Evolutionary conservation across 1,139 yeast species (phyloP).

Genomic region (Geotrichum restrictum): DNA sequence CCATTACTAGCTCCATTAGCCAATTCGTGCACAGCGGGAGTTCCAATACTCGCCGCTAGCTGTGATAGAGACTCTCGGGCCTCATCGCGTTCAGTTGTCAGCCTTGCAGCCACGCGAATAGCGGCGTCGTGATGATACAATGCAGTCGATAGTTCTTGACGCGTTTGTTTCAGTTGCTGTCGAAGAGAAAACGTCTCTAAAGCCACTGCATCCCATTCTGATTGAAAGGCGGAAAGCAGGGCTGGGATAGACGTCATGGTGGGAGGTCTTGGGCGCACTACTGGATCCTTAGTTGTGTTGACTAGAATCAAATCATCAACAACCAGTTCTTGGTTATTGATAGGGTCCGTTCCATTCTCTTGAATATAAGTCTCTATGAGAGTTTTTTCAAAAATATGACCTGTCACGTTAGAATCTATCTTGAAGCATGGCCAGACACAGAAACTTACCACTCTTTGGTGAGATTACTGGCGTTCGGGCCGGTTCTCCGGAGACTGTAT

Average conservation of each 20-base stretch:
- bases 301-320: constrained; percentile 58
- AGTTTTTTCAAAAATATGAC: constrained; percentile 61
- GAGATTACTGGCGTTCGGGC: constrained; percentile 72
- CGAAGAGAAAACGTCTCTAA: constrained; percentile 74
- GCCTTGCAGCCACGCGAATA: constrained; percentile 72
- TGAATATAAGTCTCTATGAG: constrained; percentile 60
- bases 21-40: constrained; percentile 14
- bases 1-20: constrained; percentile 9
- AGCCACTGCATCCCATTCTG: constrained; percentile 87
- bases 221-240: constrained; percentile 67
- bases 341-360: constrained; percentile 72
- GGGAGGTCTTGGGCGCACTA: constrained; percentile 49
- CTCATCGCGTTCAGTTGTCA: constrained; percentile 71
- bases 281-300: constrained; percentile 36
- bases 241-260: constrained; percentile 70
- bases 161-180: constrained; percentile 62
- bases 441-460: constrained; percentile 53
- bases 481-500: constrained; percentile 60
- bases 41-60: constrained; percentile 34
- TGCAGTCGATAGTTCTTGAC: constrained; percentile 71
- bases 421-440: not conserved
- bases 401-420: constrained; percentile 23
- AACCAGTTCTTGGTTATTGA: constrained; percentile 57
- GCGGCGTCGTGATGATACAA: constrained; percentile 89
- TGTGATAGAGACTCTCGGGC: constrained; percentile 57